Conservation (phyloP, 1,284 basidiomycete species). For the Coniferiporia sulphurascens region DNA sequence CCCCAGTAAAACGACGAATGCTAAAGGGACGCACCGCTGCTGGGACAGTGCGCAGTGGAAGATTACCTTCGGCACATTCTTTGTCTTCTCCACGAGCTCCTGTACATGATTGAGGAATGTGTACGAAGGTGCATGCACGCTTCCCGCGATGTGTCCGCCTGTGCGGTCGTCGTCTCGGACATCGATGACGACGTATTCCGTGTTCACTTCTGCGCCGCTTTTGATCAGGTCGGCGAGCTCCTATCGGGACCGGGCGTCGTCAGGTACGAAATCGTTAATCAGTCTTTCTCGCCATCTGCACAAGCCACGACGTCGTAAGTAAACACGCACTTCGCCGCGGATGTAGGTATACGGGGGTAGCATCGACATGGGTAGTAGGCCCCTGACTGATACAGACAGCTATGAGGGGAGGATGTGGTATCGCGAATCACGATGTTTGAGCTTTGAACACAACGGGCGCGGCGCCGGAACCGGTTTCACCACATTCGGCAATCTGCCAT, state of each 20-base stretch:
- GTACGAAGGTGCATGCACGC: constrained; percentile 55
- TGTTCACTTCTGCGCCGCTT: constrained; percentile 47
- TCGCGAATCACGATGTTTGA: too few relatives aligned
- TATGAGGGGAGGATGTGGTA: too few relatives aligned
- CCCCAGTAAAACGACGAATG: background rate
- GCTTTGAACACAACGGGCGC: too few relatives aligned
- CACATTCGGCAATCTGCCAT: too few relatives aligned
- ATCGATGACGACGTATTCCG: constrained; percentile 72
- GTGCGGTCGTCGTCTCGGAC: constrained; percentile 72
- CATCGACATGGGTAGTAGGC: constrained; percentile 4
- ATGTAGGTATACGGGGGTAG: constrained; percentile 17
- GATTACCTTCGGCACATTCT: constrained; percentile 56
- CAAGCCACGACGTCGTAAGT: background rate
- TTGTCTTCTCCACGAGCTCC: constrained; percentile 53
- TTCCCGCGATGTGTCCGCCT: constrained; percentile 70
- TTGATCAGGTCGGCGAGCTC: constrained; percentile 66
- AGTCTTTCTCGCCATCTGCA: background rate
- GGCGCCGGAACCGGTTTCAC: too few relatives aligned
- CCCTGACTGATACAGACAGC: too few relatives aligned
- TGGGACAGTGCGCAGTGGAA: constrained; percentile 78
- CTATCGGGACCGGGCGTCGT: constrained; percentile 31
- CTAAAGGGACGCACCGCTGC: constrained; percentile 47
- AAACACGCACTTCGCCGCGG: constrained; percentile 9
- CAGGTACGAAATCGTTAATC: background rate
- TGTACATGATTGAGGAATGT: constrained; percentile 54